Evolutionary conservation across 495 filamentous ascomycete genomes (phyloP), one percentile per base, ranked within the genome.

Genomic region (Hypoxylon perforatum): DNA sequence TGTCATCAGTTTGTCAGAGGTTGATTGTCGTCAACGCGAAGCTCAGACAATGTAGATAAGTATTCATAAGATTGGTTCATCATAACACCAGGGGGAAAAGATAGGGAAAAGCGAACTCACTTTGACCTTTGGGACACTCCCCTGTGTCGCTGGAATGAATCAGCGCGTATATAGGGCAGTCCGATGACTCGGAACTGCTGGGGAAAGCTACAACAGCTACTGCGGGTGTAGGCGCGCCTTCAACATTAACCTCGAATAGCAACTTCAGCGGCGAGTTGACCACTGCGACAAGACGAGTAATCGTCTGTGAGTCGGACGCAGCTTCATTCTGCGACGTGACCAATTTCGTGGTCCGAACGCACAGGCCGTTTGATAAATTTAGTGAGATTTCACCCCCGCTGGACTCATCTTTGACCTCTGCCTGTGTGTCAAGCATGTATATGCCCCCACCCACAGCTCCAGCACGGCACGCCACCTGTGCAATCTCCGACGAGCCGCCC

Each of bases 31-130:
- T 93, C 92, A 94, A 88, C 80, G 78, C 80, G 78, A 85, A 87
- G 77, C 80, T 87, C 91, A 92, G 93, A 89, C 91, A 97, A 97
- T 97, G 93, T 97, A 97, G 93, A 95, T 97, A 97, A 97, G 92
- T 94, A 90, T 93, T 94, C 88, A 81, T 80, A 75, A 73, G 83
- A 53, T 82, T 80, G 90, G 87, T 93, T 96, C 93, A 94, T 93
- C 79, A 84, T 84, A 78, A 80, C 76, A 77, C 63, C 71, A 63
- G 61, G 11, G 33, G 22, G 14, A 49, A 63, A 70, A 61, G 59
- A n/a, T 35, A 60, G 61, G 46, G 21, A 22, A 41, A 28, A 8
- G 14, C 36, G 36, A 67, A 75, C 93, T 92, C 86, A 97, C 94
- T 87, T 87, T 97, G 92, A 77, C 88, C 86, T 58, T 73, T 63